Base-by-base conservation (phyloP, 306 rosid species). In the Casuarina equisetifolia region DNA sequence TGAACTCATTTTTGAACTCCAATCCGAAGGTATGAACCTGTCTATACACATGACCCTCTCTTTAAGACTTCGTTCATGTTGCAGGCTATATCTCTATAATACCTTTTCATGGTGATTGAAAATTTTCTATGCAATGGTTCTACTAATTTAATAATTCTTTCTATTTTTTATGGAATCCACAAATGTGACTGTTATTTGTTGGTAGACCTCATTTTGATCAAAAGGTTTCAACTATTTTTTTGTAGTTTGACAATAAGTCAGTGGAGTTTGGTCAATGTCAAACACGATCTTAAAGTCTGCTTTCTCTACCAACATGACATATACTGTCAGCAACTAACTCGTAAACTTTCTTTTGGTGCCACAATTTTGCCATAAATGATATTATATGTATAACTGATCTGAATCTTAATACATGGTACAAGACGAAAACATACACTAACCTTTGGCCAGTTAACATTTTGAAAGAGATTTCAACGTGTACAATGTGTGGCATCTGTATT, bases 1-100 rank as follows among this genome's bases (percentile, higher is more conserved):
- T 57, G 81, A 82, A 74, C 88, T 92, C 72, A 36, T 92, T 25
- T 69, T 77, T 43, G 93, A 86, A 83, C 97, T 94, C 69, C 86
- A 74, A 73, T 74, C 63, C 4, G 88, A 83, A 92, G 98, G 97
- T 92, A 74, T 61, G 83, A 25, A 54, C 49, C 63, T 39, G 67
- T 62, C 64, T n/a, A 73, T 70, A 40, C 45, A 66, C 50, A 57
- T 73, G 78, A 20, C 75, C 69, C 54, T 76, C 48, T 64, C 4
- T n/a, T 66, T 6, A 66, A 62, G 19, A 39, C 58, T 42, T 62
- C 16, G 42, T 78, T 51, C 35, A 80, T 48, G 73, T 75, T 80
- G 54, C 2, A 17, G n/a, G 42, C 11, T 3, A 58, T 20, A 42
- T 66, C 50, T 42, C 50, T 66, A 39, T 40, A 32, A 40, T 40